Base-by-base conservation (phyloP, 192 early-diverging fungal genomes). In the Umbelopsis vinacea region DNA sequence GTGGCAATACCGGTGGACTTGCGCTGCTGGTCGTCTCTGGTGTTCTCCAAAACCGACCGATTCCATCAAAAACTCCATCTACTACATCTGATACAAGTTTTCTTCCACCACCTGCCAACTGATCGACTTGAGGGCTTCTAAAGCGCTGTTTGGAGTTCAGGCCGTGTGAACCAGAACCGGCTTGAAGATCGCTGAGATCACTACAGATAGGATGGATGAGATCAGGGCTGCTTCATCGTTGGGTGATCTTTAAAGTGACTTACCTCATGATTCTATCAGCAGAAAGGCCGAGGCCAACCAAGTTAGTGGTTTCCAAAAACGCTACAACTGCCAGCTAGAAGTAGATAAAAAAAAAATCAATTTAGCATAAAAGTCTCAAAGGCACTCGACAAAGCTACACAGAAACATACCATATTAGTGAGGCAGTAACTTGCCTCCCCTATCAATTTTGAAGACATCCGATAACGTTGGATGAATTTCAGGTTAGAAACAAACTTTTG, bases 401-500 rank as follows among this genome's bases (percentile, higher is more conserved):
- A n/a, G 21, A 40, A 55, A 33, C 52, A 52, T 79, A 79, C 84
- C 80, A 86, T 83, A 69, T 86, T 86, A 1, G 84, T 86, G 4
- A 86, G 71, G 24, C 84, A 86, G 55, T 83, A 86, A 9, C 80
- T 79, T 29, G 81, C 78, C 35, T 83, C 80, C 6, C 84, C 82
- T 33, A 72, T 73, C 0, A 83, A 72, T 17, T 72, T 63, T 23
- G 75, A 69, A 57, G 76, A 73, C 10, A 73, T 76, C 37, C 83
- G 72, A 66, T 81, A 86, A n/a, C 84, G 69, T 47, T 86, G 84
- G 29, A 83, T 86, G 54, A 76, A 92, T 71, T 83, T 84, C 29
- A 92, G 71, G 46, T 90, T 92, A n/a, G 89, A 90, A 2, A 91
- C 79, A 9, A 92, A 85, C 35, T 87, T 85, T 14, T 86, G 83